Evolutionary conservation across 495 filamentous ascomycete species (phyloP).

Genomic region (Massariosphaeria phaeospora): DNA sequence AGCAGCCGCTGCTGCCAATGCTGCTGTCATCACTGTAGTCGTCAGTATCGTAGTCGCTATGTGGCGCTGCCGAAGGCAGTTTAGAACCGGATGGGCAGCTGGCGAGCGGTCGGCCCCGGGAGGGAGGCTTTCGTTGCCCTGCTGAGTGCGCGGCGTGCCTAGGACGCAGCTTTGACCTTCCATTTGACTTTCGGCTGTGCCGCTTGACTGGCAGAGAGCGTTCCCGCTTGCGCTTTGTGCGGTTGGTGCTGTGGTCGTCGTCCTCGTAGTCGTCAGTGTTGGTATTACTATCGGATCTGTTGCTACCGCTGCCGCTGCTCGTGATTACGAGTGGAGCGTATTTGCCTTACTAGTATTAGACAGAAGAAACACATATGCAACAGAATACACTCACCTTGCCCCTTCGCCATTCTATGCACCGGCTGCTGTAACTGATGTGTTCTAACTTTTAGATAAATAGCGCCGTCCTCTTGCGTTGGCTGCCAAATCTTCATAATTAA

Average conservation of each 20-base stretch:
- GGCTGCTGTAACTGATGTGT: too few relatives aligned
- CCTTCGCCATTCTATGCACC: too few relatives aligned
- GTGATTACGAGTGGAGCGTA: not conserved
- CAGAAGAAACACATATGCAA: too few relatives aligned
- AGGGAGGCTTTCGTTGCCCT: conserved; percentile 3
- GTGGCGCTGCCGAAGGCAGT: conserved; percentile 1
- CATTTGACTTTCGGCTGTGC: conserved; percentile 4
- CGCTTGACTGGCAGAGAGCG: conserved; percentile 5
- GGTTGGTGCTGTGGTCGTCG: not conserved
- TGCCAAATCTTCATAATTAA: not conserved
- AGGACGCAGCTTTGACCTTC: conserved; percentile 4
- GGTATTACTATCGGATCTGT: not conserved
- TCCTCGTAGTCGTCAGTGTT: not conserved
- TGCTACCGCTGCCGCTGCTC: too few relatives aligned
- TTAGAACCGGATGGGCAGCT: not conserved
- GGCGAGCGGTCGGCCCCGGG: not conserved
- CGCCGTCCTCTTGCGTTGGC: too few relatives aligned
- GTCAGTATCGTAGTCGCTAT: conserved; percentile 9
- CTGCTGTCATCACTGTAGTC: conserved; percentile 7
- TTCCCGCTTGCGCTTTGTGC: conserved; percentile 4
- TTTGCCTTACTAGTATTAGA: too few relatives aligned
- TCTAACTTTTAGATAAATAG: too few relatives aligned
- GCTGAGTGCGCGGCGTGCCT: conserved; percentile 3
- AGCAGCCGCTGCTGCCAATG: not conserved
- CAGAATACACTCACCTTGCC: too few relatives aligned